Percentiles rank a stretch among this genome's conserved stretches.
These are phyloP conservation scores for Stephania yunnanensis DNA, from an alignment of 164 flowering plant genomes.

Conservation along the genomic window DNA sequence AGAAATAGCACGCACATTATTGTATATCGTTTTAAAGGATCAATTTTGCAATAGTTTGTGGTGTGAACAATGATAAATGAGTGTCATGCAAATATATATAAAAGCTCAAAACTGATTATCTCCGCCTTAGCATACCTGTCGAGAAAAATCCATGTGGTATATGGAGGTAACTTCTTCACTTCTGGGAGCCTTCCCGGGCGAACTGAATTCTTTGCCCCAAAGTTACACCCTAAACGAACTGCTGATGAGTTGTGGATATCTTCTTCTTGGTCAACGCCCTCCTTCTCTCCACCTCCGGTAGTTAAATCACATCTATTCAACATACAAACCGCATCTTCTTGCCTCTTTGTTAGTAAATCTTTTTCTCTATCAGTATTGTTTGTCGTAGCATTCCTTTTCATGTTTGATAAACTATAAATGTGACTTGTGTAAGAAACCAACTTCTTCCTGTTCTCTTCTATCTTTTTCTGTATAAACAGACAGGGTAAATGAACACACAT, in stretches of 20 bases:
- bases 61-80: not conserved
- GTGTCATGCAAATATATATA: not conserved
- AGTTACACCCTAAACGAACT: constrained; percentile 59
- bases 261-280: constrained; percentile 44
- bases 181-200: constrained; percentile 75
- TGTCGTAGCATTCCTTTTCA: constrained; percentile 29
- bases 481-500: not conserved
- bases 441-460: constrained; percentile 69
- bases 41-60: not conserved
- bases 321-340: constrained; percentile 63
- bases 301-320: constrained; percentile 44
- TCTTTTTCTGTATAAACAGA: constrained; percentile 43
- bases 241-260: constrained; percentile 64
- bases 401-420: constrained; percentile 35
- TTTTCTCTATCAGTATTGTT: constrained; percentile 18
- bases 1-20: not conserved
- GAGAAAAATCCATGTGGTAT: constrained; percentile 96
- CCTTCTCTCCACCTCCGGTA: constrained; percentile 51
- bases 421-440: constrained; percentile 42
- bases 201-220: constrained; percentile 61
- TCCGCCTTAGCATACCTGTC: constrained; percentile 48
- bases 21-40: not conserved
- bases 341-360: constrained; percentile 63
- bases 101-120: not conserved
- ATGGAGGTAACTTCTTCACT: constrained; percentile 77